Conservation (phyloP, 208 protist species). For the Acanthamoeba healyi region DNA sequence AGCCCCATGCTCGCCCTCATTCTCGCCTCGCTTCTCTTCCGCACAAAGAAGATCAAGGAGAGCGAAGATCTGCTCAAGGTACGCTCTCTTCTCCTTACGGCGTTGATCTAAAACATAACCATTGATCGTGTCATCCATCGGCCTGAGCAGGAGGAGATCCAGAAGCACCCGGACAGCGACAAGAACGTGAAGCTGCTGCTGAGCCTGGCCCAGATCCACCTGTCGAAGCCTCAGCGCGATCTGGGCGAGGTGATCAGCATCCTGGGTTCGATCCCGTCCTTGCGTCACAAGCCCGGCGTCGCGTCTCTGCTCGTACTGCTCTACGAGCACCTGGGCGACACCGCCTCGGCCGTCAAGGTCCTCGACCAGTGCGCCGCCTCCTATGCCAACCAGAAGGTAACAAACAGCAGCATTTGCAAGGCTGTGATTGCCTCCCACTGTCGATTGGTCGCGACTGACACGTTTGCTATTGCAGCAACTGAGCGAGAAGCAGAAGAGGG, state of each 20-base stretch:
- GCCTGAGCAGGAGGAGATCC: slow-evolving; percentile 39
- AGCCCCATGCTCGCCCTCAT: slow-evolving; percentile 63
- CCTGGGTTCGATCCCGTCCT: slow-evolving; percentile 37
- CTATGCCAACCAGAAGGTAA: slow-evolving; percentile 57
- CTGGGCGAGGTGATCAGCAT: slow-evolving; percentile 36
- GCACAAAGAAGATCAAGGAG: slow-evolving; percentile 71
- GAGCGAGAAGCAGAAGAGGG: slow-evolving; percentile 52
- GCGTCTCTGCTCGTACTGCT: slow-evolving; percentile 24
- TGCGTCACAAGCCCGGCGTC: slow-evolving; percentile 45
- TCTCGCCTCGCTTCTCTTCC: slow-evolving; percentile 61
- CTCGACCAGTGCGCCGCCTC: slow-evolving; percentile 5
- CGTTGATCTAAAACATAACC: too few species aligned
- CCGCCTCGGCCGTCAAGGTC: slow-evolving; percentile 12
- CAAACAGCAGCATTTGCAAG: too few species aligned
- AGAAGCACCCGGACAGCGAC: slow-evolving; percentile 49
- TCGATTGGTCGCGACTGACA: neutral
- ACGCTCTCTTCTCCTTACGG: neutral
- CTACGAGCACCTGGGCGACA: slow-evolving; percentile 65
- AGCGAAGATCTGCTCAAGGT: slow-evolving; percentile 65
- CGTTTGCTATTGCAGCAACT: neutral
- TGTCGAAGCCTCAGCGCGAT: slow-evolving; percentile 33
- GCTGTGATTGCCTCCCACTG: too few species aligned
- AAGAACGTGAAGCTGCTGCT: slow-evolving; percentile 63
- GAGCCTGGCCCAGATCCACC: slow-evolving; percentile 62
- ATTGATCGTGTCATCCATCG: too few species aligned